Base-by-base conservation (phyloP, 345 rosid species). In the Kandelia obovata region DNA sequence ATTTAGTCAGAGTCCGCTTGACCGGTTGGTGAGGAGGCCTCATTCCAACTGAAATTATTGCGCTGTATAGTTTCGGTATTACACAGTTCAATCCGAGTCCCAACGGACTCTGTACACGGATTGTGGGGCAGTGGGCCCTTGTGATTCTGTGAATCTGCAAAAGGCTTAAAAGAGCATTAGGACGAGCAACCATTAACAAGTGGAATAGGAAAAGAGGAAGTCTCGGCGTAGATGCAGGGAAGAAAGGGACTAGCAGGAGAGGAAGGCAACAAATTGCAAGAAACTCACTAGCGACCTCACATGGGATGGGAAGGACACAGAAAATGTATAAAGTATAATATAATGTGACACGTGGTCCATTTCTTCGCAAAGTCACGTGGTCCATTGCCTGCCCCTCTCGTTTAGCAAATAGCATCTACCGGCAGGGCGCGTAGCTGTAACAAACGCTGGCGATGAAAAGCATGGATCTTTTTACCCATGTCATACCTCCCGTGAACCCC, bases 201-300 rank as follows among this genome's bases (percentile, higher is more conserved):
- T 55, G 11, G 9, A 8, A 55, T 11, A 0, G 21, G 13, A 23
- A 53, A 21, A 27, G 73, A 73, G 61, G 61, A 51, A 58, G 67
- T 68, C 32, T 69, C 30, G 73, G 80, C 78, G 75, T 58, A 66
- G 78, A 75, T 75, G 70, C 23, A 46, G 84, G 82, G 57, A 53
- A 69, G 71, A 35, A 26, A 25, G 35, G 67, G 39, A 28, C 63
- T 16, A 56, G 17, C 23, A 62, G n/a, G 23, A 4, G 64, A 61
- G 25, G 57, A 61, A 53, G 61, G 30, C 59, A 26, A 55, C 30
- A 55, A 55, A 55, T 55, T 23, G 59, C 59, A 43, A 23, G 16
- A 55, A 55, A 3, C 59, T 23, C 6, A 26, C 28, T 3, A 23
- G 59, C 59, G 17, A 23, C 28, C 59, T 55, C 59, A 55, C 59